Evolutionary conservation across 768 basidiomycete genomes (phyloP).

Genomic region (Pisolithus marmoratus): DNA sequence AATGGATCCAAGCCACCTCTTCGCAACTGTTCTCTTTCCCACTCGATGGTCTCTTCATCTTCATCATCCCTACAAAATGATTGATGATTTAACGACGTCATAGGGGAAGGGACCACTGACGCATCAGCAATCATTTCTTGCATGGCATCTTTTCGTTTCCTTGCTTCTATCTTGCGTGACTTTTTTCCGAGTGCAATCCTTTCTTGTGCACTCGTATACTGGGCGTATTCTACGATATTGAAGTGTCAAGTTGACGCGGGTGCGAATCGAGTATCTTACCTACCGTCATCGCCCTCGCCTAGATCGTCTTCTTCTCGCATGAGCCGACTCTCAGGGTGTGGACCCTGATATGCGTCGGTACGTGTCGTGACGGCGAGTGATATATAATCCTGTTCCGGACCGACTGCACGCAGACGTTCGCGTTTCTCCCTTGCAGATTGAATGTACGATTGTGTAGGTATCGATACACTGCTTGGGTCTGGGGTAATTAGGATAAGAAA

Average conservation of each 20-base stretch:
- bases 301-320: slow-evolving; percentile 83
- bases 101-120: slow-evolving; percentile 37
- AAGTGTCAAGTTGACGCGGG: slow-evolving; percentile 8
- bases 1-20: slow-evolving; percentile 58
- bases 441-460: slow-evolving; percentile 69
- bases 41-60: slow-evolving; percentile 80
- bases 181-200: slow-evolving; percentile 83
- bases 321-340: slow-evolving; percentile 80
- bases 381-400: slow-evolving; percentile 64
- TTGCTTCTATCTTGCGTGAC: slow-evolving; percentile 64
- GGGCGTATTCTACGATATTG: slow-evolving; percentile 60
- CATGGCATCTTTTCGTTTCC: slow-evolving; percentile 62
- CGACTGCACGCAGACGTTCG: slow-evolving; percentile 53
- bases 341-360: slow-evolving; percentile 53
- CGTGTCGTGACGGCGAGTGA: slow-evolving; percentile 64
- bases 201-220: slow-evolving; percentile 84
- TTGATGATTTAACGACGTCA: slow-evolving; percentile 3
- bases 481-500: slow-evolving; percentile 1
- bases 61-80: slow-evolving; percentile 54
- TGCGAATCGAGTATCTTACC: slow-evolving; percentile 13
- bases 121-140: slow-evolving; percentile 78
- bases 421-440: slow-evolving; percentile 70
- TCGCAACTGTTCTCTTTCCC: slow-evolving; percentile 80
- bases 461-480: slow-evolving; percentile 39
- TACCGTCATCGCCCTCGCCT: slow-evolving; percentile 86